phyloP scores from a whole-genome alignment of 1,284 basidiomycete species.

The Trichosporon asahii region DNA sequence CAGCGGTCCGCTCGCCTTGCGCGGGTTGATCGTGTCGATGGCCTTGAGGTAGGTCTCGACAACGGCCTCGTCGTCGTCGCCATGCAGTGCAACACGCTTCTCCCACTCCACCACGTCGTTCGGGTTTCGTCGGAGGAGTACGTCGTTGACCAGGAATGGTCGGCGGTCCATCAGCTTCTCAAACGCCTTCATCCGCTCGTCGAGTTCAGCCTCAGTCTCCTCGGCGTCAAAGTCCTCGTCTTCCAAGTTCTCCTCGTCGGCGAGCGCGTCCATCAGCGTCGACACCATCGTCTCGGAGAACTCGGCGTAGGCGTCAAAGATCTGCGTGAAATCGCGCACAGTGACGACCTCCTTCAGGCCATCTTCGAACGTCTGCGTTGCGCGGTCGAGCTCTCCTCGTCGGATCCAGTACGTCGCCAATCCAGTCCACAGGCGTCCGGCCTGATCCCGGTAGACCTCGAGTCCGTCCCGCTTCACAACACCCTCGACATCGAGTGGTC shows the following conservation, averaged over 20 bases:
- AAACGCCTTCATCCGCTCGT: constrained; percentile 85
- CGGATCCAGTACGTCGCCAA: constrained; percentile 99
- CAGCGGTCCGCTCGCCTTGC: constrained; percentile 86
- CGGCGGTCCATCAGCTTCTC: constrained; percentile 92
- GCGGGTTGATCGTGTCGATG: constrained; percentile 80
- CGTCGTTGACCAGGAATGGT: constrained; percentile 96
- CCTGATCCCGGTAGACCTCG: constrained; percentile 88
- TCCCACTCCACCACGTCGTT: constrained; percentile 99
- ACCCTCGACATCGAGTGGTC: constrained; percentile 79
- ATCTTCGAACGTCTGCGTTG: constrained; percentile 79
- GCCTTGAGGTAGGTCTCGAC: constrained; percentile 89
- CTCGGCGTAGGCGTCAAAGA: constrained; percentile 95
- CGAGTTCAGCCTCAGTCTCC: constrained; percentile 82
- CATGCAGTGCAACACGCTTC: constrained; percentile 91
- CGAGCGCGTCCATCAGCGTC: constrained; percentile 83
- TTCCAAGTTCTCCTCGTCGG: constrained; percentile 57
- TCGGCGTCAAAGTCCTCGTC: constrained; percentile 68
- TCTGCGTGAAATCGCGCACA: constrained; percentile 94
- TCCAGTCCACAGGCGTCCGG: constrained; percentile 92
- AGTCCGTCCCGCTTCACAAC: constrained; percentile 85
- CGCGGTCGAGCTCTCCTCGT: constrained; percentile 87
- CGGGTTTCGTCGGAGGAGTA: constrained; percentile 86
- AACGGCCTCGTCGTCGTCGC: constrained; percentile 88
- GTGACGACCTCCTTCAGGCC: constrained; percentile 84
- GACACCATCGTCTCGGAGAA: constrained; percentile 89